Evolutionary conservation across 2,329 filamentous ascomycete genomes (phyloP).

Genomic region (Pseudogymnoascus sp.): DNA sequence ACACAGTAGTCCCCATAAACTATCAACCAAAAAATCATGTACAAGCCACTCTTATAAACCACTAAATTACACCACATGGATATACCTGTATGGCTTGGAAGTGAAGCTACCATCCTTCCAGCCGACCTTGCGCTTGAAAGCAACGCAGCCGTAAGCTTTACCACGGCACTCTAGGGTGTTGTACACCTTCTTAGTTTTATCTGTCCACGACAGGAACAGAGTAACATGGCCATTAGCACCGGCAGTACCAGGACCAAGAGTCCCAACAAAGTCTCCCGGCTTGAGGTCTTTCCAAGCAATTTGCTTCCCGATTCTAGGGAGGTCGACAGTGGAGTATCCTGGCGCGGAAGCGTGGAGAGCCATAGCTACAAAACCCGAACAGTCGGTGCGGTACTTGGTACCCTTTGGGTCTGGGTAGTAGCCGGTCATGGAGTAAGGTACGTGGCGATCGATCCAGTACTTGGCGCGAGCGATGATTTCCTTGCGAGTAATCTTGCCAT

Average conservation of each 20-base stretch:
- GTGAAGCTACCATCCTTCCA: not conserved
- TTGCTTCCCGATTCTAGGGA: not conserved
- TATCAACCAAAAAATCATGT: not conserved
- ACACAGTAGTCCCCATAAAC: not conserved
- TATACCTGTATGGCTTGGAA: not conserved
- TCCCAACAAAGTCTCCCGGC: slow-evolving; percentile 1
- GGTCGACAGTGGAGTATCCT: not conserved
- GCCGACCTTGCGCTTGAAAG: not conserved
- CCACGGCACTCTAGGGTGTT: not conserved
- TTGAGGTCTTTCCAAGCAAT: not conserved
- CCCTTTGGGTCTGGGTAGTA: not conserved
- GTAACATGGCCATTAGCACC: not conserved
- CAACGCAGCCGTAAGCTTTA: not conserved
- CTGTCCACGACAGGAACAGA: not conserved
- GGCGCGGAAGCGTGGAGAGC: not conserved
- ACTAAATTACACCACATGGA: not conserved
- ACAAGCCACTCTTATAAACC: not conserved
- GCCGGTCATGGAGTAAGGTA: not conserved
- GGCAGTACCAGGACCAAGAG: not conserved
- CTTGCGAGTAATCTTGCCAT: slow-evolving; percentile 5
- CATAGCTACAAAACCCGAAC: not conserved
- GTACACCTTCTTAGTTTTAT: not conserved
- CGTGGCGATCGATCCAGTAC: slow-evolving; percentile 1
- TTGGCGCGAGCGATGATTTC: not conserved
- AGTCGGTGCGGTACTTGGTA: not conserved